Base-by-base conservation (phyloP, 2,329 filamentous ascomycete species). In the Penicillium brevicompactum region DNA sequence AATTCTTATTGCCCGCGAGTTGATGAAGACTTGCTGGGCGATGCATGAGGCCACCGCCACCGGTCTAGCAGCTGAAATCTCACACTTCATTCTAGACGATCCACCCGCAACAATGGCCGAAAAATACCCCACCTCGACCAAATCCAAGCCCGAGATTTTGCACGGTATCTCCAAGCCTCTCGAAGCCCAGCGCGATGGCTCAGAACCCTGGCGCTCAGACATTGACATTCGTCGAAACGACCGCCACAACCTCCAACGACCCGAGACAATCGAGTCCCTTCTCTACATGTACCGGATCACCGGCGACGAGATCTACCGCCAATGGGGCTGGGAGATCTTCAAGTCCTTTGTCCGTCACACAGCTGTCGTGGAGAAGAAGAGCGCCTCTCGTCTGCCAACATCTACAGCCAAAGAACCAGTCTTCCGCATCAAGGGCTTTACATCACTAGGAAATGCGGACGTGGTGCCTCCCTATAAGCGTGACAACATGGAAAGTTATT, bases 251-350 rank as follows among this genome's bases (percentile, higher is more conserved):
- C 81, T 99, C 32, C 94, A 97, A 75, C 85, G 94, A 31, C 94
- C 94, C 0, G 94, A 99, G 78, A 97, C 94, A 0, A 87, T 97
- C n/a, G 94, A 99, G 78, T 92, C 87, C 56, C 78, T 99, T 58
- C 92, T 99, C 69, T 96, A 97, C 78, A 96, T 99, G 92, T 99
- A 93, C 89, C 88, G 94, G 59, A 96, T 99, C 73, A 99, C 94
- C 0, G 91, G 90, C 24, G 92, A 99, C 59, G 80, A 84, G 38
- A 88, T 86, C 62, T 99, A 99, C 75, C 85, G 94, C 24, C 87
- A 97, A 67, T 97, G 93, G 93, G 94, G 94, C 13, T 99, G 94
- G 94, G 88, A 96, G 65, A 97, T 99, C 87, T 99, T 99, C 78
- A 87, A 91, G 71, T 87, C 88, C 0, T 99, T 99, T 71, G 82